These are phyloP conservation scores for Phytophthora colocasiae DNA, from an alignment of 352 stramenopile genomes.

Conservation along the genomic window DNA sequence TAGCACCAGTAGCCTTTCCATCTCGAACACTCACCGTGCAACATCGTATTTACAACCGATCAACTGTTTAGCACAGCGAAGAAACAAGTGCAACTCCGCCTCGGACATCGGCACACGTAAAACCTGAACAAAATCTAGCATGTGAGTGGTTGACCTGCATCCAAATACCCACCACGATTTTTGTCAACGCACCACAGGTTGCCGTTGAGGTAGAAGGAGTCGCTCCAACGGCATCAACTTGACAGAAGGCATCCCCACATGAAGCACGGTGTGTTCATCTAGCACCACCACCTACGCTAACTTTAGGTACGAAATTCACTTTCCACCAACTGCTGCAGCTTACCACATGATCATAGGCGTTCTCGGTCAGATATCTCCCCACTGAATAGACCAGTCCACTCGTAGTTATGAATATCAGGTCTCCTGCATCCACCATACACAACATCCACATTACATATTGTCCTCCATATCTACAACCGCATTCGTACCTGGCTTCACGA, in stretches of 20 bases:
- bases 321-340: neutral
- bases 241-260: conserved; percentile 66
- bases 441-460: neutral
- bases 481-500: conserved; percentile 65
- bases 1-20: neutral
- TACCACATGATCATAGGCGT: conserved; percentile 82
- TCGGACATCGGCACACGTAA: conserved; percentile 57
- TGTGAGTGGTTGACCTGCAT: neutral
- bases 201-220: conserved; percentile 67
- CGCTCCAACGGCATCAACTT: conserved; percentile 70
- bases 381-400: conserved; percentile 75
- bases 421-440: conserved; percentile 39
- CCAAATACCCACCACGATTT: neutral
- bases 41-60: conserved; percentile 74
- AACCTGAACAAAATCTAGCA: conserved; percentile 48
- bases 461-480: neutral
- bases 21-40: conserved; percentile 47
- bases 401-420: conserved; percentile 85
- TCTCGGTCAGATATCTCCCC: conserved; percentile 64
- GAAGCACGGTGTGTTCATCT: conserved; percentile 65
- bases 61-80: conserved; percentile 67
- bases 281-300: conserved; percentile 62
- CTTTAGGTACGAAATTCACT: conserved; percentile 1
- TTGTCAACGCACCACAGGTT: conserved; percentile 61
- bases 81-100: conserved; percentile 56